Conservation (phyloP, 306 rosid species). For the Lupinus albus region DNA sequence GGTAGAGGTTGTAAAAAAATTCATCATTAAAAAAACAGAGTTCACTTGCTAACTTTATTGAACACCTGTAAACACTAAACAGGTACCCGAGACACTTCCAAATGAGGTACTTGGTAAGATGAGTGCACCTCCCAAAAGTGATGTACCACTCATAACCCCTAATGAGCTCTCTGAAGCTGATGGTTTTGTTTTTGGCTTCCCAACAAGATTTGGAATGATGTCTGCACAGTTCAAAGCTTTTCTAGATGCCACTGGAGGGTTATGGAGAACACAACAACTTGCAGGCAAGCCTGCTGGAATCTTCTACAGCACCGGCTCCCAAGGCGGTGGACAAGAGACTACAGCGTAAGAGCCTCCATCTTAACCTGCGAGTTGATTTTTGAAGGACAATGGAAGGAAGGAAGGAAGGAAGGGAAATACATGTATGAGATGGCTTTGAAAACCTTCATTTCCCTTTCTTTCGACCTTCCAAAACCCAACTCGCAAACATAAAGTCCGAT, state of each 20-base stretch:
- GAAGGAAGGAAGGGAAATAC: too few species aligned
- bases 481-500: neutral
- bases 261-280: conserved; percentile 89
- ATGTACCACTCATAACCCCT: conserved; percentile 69
- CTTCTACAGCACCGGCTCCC: conserved; percentile 94
- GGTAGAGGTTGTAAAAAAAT: neutral
- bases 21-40: neutral
- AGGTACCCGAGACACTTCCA: conserved; percentile 86
- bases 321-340: conserved; percentile 99
- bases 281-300: conserved; percentile 95
- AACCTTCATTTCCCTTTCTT: too few species aligned
- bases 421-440: too few species aligned
- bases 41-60: conserved; percentile 31
- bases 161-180: conserved; percentile 82
- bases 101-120: conserved; percentile 83
- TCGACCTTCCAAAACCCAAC: too few species aligned
- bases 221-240: conserved; percentile 96
- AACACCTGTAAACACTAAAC: conserved; percentile 44
- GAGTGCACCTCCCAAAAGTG: conserved; percentile 97
- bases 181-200: conserved; percentile 87
- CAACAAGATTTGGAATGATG: conserved; percentile 98
- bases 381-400: too few species aligned
- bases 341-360: conserved; percentile 72
- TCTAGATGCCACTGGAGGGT: conserved; percentile 83
- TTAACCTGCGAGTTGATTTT: too few species aligned